Base-by-base conservation (phyloP, 352 stramenopile species). In the Paralagenidium karlingii region DNA sequence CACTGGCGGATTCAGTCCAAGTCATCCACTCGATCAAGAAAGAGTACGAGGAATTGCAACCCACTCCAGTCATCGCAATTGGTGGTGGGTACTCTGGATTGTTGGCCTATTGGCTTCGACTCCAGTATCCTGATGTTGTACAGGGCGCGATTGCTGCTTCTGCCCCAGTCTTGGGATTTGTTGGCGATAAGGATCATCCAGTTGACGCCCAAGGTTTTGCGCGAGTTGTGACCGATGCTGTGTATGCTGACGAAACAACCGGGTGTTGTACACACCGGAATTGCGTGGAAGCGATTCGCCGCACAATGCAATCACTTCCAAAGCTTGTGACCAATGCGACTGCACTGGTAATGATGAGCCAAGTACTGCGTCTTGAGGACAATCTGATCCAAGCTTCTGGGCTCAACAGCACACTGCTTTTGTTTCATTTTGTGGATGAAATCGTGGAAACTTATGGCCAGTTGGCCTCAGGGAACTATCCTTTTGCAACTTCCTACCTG, bases 11-110 rank as follows among this genome's bases (percentile, higher is more conserved):
- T 52, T 76, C 82, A 2, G 49, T 70, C 47, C 68, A 98, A 16
- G 71, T 98, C 20, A 73, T 83, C 48, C 60, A 69, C 34, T 46
- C 97, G 16, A 79, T 94, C 47, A 41, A 54, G 16, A 61, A 93
- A 16, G 69, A 83, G 53, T 54, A 69, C 11, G 77, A 76, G 15
- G 46, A 70, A 5, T 50, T 74, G 37, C 73, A 87, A 44, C 63
- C 90, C 0, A 53, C 80, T 29, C 61, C 63, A 0, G 82, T 98
- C 20, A 94, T 98, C 38, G 78, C 73, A 0, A 98, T 98, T 59
- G 93, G 93, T 24, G 93, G 92, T n/a, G 90, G 63, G 43, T 98
- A 98, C 50, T 88, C 92, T 18, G 94, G 94, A 6, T 98, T 97
- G 93, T 66, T 98, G 7, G 82, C 82, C 8, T 64, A 79, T 19